Evolutionary conservation across 106 monocot species (phyloP), one percentile per base, ranked within the genome.

Genomic region (Acorus gramineus): DNA sequence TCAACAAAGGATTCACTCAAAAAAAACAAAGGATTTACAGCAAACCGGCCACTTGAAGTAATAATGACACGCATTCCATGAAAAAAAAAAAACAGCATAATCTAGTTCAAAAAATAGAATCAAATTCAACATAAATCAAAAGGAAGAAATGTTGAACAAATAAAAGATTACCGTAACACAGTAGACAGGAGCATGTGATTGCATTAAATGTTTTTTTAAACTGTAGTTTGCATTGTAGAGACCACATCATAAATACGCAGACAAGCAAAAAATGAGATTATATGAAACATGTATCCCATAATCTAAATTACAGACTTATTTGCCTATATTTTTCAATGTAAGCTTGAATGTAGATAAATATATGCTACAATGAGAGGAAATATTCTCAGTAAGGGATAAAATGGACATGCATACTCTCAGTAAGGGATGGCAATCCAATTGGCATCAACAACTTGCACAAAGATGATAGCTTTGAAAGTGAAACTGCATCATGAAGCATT

Each of bases 401-500:
- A 28, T 28, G 28, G 28, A 28, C 28, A 28, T 58, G 60, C 76
- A 63, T 90, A 96, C 93, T 83, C 59, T 14, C 72, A 57, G 62
- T 78, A 57, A 96, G 68, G 66, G 87, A 91, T 69, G 90, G 87
- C 73, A 91, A 75, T 49, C 96, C 96, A 49, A 85, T 46, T 53
- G 96, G 96, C 42, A 91, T 77, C 75, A 91, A 81, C 69, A 96
- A 65, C 60, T 80, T 75, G 65, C 73, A 90, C 10, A 69, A 76
- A 47, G 80, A 72, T 9, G 96, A 80, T 3, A 96, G 78, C 73
- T 69, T 84, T 69, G 91, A 78, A 81, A 96, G 81, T 44, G 96
- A 96, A 51, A 96, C 70, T 50, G 87, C 87, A 74, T 96, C 90
- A 68, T 96, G 91, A 28, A 96, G 82, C 54, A 72, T 65, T 73